Base-by-base conservation (phyloP, 2,329 filamentous ascomycete species). In the Xylaria sp. region DNA sequence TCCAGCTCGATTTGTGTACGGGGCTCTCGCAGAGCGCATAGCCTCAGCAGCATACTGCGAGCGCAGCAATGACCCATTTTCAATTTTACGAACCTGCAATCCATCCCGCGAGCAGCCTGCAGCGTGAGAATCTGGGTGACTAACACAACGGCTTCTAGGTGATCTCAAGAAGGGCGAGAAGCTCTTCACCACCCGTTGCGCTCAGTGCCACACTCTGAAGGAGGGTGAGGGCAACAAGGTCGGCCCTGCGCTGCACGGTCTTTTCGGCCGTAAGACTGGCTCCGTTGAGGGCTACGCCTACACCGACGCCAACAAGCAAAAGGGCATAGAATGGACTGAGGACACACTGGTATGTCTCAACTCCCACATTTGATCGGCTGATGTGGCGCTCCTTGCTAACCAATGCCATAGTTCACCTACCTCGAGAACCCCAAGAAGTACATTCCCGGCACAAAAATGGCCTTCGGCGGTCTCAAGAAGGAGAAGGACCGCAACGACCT, bases 381-480 rank as follows among this genome's bases (percentile, higher is more conserved):
- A n/a, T n/a, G n/a, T n/a, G n/a, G 9, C 23, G 17, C 2, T 6
- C 15, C 2, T 48, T 23, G 9, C 52, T 60, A 58, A 64, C 48
- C 15, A 10, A 25, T 17, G 5, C 7, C 10, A 1, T 73, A 93
- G 91, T 98, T 97, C 83, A 87, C 89, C 71, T 99, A 99, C 89
- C 93, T 99, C 76, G 95, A 99, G 88, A 98, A 98, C 90, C 95
- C 95, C 84, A 99, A 99, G 90, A 98, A 98, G 88, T 99, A 93
- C 89, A 97, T 99, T 70, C 95, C 95, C 73, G 95, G 95, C 73
- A 99, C 95, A 85, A 99, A 98, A 92, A 99, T 99, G 95, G 95
- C 95, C 75, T 99, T 98, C 79, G 95, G 95, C 84, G 95, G 95
- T 81, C 88, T 99, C 78, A 99, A 99, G 93, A 99, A 99, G 92